A percentile compares a stretch with the other conserved stretches of the same genome.
These are phyloP conservation scores for Sedum album DNA, from an alignment of 164 flowering plant species.

Conservation along the genomic window DNA sequence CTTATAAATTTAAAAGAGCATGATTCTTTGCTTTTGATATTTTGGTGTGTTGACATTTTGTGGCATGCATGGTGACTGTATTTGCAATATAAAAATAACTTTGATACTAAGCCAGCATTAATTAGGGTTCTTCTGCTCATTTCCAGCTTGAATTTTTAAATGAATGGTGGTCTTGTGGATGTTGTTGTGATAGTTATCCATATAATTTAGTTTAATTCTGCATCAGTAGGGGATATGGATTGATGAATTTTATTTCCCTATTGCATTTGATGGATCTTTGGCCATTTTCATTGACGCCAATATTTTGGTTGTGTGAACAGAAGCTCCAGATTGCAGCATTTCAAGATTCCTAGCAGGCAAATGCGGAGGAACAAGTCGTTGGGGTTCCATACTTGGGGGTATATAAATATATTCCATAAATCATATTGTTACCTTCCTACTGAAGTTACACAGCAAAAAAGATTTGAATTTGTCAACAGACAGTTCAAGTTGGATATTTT, in stretches of 20 bases:
- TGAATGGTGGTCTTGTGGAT: no score
- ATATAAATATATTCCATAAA: slow-evolving; percentile 5
- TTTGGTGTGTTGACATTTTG: background rate
- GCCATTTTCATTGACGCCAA: background rate
- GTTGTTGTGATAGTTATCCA: no score
- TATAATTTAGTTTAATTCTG: no score
- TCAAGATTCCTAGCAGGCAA: slow-evolving; percentile 37
- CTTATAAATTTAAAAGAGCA: no score
- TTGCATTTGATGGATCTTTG: background rate
- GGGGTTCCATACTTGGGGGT: slow-evolving; percentile 66
- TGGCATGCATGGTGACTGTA: background rate
- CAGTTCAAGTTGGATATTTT: background rate
- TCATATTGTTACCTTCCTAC: background rate
- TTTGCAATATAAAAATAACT: no score
- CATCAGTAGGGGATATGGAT: background rate
- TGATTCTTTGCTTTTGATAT: background rate
- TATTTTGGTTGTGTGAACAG: slow-evolving; percentile 21
- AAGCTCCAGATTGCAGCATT: slow-evolving; percentile 30
- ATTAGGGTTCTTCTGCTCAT: no score
- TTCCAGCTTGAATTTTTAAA: no score
- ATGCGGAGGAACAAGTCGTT: slow-evolving; percentile 49
- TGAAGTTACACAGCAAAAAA: background rate
- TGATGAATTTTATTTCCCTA: no score
- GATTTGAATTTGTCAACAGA: background rate
- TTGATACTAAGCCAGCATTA: no score